Base-by-base conservation (phyloP, 495 filamentous ascomycete species). In the Aspergillus homomorphus region DNA sequence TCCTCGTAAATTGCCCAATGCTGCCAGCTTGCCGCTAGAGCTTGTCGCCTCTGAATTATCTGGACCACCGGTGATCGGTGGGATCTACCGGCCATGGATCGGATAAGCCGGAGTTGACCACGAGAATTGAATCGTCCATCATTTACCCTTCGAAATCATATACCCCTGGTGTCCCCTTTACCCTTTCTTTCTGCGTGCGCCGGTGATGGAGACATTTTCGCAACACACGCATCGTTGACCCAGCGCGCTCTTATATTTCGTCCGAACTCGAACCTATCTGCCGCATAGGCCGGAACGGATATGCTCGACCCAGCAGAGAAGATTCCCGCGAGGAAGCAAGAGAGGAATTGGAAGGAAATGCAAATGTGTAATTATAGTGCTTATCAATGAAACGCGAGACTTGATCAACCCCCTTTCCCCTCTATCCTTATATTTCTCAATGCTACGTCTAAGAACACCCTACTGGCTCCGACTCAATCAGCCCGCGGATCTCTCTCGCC, bases 1-100 rank as follows among this genome's bases (percentile, higher is more conserved):
- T 92, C 91, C 42, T 69, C 77, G 58, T 79, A 69, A 73, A 65
- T 56, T 49, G 54, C 48, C 20, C 61, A 53, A 41, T 26, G 46
- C 56, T 38, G 46, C 46, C 50, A 41, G 53, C 15, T 2, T 12
- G 15, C 33, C 6, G 33, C 19, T 49, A 49, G 10, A 49, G 1
- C 18, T 16, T n/a, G 5, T 38, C 5, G 10, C n/a, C n/a, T n/a
- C n/a, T n/a, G n/a, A n/a, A n/a, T n/a, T n/a, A n/a, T n/a, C n/a
- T n/a, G n/a, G n/a, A n/a, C n/a, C n/a, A n/a, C n/a, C n/a, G n/a
- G n/a, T n/a, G n/a, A n/a, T n/a, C n/a, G n/a, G n/a, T n/a, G n/a
- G n/a, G n/a, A n/a, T n/a, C n/a, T n/a, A n/a, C n/a, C n/a, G n/a
- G n/a, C n/a, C n/a, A n/a, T n/a, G n/a, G n/a, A n/a, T n/a, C n/a